Base-by-base conservation (phyloP, 2,329 filamentous ascomycete species). In the Periconia digitata region DNA sequence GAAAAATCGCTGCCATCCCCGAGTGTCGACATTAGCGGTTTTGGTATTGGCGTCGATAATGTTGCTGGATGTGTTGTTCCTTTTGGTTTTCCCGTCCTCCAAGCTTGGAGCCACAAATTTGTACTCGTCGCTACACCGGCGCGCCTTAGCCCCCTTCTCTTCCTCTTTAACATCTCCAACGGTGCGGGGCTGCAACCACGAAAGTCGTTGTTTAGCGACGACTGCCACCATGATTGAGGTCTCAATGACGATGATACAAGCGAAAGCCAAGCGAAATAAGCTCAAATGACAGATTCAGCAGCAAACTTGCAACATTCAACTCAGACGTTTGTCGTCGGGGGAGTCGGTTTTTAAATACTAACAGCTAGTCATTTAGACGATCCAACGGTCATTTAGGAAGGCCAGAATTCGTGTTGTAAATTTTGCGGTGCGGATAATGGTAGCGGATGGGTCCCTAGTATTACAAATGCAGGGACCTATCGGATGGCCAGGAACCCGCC, bases 1-100 rank as follows among this genome's bases (percentile, higher is more conserved):
- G 5, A 67, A 57, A 1, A 63, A 22, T 13, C 56, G 57, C 41
- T 46, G 59, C 56, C 41, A 44, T 5, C 12, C 27, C 3, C 27
- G 27, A 32, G 4, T 15, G n/a, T 32, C 27, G 10, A 15, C 27
- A 12, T 12, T 32, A 4, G 12, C n/a, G 27, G 24, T 6, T 7
- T 32, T 4, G 3, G 4, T 32, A 13, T 32, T 3, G 27, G 10
- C 27, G 27, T 32, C n/a, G 27, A 32, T 3, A 12, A 27, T 27
- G 27, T 5, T 32, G 27, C 27, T 32, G 5, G 27, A 32, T 13
- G 12, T 32, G 10, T 12, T 10, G 27, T 32, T 32, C 27, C 10
- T 3, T 10, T 32, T 32, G 27, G n/a, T 32, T 10, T 5, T 32
- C 4, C 8, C n/a, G 27, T 32, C n/a, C n/a, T n/a, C 27, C 27